phyloP scores from a whole-genome alignment of 2,329 filamentous ascomycete species.

The Colletotrichum siamense region DNA sequence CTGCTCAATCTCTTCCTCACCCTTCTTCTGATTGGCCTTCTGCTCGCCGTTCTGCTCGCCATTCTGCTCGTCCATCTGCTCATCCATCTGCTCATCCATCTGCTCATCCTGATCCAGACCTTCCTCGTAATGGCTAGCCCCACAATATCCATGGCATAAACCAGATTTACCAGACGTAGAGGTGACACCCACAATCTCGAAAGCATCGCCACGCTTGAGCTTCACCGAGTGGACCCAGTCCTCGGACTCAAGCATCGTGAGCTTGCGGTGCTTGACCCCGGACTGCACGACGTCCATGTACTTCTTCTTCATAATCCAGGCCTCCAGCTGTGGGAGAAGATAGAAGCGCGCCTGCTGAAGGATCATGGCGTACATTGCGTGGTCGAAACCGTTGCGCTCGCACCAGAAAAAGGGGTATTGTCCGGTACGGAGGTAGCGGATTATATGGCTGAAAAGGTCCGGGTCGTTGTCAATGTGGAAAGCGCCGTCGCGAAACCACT shows the following conservation, averaged over 20 bases:
- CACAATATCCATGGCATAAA: background rate
- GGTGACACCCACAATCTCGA: background rate
- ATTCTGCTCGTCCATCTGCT: background rate
- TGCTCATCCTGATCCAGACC: background rate
- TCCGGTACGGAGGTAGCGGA: slow-evolving; percentile 37
- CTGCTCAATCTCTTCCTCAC: background rate
- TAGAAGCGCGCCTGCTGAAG: slow-evolving; percentile 39
- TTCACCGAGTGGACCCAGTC: background rate
- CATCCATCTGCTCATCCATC: background rate
- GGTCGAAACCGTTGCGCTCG: slow-evolving; percentile 34
- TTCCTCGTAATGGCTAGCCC: background rate
- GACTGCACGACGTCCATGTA: slow-evolving; percentile 24
- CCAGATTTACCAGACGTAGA: background rate
- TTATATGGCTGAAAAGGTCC: slow-evolving; percentile 38
- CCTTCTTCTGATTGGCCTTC: background rate
- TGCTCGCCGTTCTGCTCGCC: background rate
- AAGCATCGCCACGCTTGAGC: background rate
- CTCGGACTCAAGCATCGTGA: background rate
- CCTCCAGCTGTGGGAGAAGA: slow-evolving; percentile 26
- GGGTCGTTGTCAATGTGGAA: slow-evolving; percentile 40
- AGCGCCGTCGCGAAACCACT: slow-evolving; percentile 1
- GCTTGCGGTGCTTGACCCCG: slow-evolving; percentile 6
- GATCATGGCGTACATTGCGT: slow-evolving; percentile 36
- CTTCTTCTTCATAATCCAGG: slow-evolving; percentile 27
- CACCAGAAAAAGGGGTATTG: slow-evolving; percentile 39